A percentile compares a stretch with the other conserved stretches of the same genome.
phyloP scores from a whole-genome alignment of 2,329 filamentous ascomycete species.

The Talaromyces pinophilus region DNA sequence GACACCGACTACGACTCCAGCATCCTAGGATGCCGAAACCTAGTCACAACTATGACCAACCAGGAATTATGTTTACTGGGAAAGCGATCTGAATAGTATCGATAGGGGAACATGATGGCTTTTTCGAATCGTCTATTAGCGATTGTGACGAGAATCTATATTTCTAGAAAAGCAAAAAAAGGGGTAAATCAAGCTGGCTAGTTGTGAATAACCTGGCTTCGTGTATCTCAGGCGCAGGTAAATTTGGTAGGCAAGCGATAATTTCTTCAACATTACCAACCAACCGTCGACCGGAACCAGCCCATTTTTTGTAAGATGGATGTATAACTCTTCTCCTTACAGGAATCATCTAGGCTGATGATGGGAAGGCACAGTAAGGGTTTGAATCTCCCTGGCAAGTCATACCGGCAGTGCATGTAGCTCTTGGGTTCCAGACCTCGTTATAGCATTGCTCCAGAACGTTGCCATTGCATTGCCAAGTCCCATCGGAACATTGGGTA shows the following conservation, averaged over 20 bases:
- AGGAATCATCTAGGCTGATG: constrained; percentile 5
- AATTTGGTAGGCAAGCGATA: not conserved
- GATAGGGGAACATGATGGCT: no score
- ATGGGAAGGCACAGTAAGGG: constrained; percentile 14
- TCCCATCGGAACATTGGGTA: constrained; percentile 9
- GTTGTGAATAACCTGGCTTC: not conserved
- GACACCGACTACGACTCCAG: no score
- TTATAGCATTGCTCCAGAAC: constrained; percentile 19
- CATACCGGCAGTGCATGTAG: constrained; percentile 11
- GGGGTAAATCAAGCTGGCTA: not conserved
- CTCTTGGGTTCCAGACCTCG: constrained; percentile 14
- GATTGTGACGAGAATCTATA: not conserved
- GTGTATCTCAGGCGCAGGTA: not conserved
- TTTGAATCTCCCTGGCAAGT: constrained; percentile 19
- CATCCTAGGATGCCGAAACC: no score
- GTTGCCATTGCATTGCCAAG: constrained; percentile 19
- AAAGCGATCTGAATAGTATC: no score
- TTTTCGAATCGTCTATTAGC: no score
- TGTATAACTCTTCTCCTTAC: not conserved
- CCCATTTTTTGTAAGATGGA: not conserved
- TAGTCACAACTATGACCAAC: no score
- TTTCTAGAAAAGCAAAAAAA: not conserved
- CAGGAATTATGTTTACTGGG: no score
- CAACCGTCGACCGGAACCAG: not conserved
- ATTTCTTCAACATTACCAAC: not conserved